Evolutionary conservation across 208 protist genomes (phyloP).

Genomic region (Leishmania martiniquensis): DNA sequence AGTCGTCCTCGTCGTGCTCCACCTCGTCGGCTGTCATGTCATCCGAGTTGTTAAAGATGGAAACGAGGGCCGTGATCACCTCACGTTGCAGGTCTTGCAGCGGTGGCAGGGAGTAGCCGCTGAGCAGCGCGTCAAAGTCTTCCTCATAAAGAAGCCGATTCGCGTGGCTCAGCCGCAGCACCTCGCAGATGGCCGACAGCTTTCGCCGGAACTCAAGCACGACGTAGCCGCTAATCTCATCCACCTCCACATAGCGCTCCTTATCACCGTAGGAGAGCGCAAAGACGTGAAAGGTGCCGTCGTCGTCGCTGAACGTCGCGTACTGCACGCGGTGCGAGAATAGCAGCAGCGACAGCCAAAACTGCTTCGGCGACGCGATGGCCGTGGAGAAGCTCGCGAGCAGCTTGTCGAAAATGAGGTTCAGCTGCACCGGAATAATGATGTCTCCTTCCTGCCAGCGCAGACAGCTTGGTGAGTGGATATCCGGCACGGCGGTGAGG

Average conservation of each 20-base stretch:
- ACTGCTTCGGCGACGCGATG: slow-evolving; percentile 60
- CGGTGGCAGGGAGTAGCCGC: slow-evolving; percentile 45
- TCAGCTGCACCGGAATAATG: slow-evolving; percentile 73
- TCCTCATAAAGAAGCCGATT: slow-evolving; percentile 62
- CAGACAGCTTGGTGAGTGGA: slow-evolving; percentile 69
- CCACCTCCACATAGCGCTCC: slow-evolving; percentile 72
- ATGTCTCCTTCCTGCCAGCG: slow-evolving; percentile 65
- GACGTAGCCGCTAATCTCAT: slow-evolving; percentile 54
- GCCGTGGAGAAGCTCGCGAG: slow-evolving; percentile 75
- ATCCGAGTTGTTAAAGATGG: slow-evolving; percentile 75
- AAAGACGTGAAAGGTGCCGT: slow-evolving; percentile 78
- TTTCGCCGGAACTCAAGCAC: slow-evolving; percentile 74
- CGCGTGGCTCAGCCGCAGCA: slow-evolving; percentile 59
- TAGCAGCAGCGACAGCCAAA: slow-evolving; percentile 72
- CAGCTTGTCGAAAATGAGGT: slow-evolving; percentile 67
- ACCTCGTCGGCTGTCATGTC: slow-evolving; percentile 70
- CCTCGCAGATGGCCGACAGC: slow-evolving; percentile 61
- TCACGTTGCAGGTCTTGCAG: slow-evolving; percentile 65
- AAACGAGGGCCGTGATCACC: slow-evolving; percentile 66
- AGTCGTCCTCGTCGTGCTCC: slow-evolving; percentile 82
- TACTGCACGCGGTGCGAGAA: slow-evolving; percentile 62
- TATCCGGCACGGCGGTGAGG: slow-evolving; percentile 72
- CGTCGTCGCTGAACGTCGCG: slow-evolving; percentile 78
- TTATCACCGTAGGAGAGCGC: slow-evolving; percentile 61
- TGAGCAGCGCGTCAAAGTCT: slow-evolving; percentile 47